Evolutionary conservation across 2,329 filamentous ascomycete species (phyloP).

Genomic region (Penicillium capsulatum): DNA sequence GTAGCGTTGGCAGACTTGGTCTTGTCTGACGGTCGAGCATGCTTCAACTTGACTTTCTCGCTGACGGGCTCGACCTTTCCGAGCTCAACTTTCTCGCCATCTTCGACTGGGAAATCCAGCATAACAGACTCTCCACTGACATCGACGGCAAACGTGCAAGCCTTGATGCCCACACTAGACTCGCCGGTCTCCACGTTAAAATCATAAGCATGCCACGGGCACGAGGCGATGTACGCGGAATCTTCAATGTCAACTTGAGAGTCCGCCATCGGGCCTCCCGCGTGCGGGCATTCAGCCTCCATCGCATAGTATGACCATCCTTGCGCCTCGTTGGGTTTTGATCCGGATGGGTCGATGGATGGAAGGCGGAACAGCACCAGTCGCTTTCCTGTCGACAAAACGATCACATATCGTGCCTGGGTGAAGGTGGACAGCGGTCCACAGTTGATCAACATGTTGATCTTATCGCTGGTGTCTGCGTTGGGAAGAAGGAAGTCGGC

Average conservation of each 20-base stretch:
- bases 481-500: not conserved
- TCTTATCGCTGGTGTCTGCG: not conserved
- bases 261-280: conserved; percentile 46
- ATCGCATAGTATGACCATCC: conserved; percentile 48
- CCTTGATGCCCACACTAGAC: conserved; percentile 47
- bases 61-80: conserved; percentile 42
- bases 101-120: conserved; percentile 31
- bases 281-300: conserved; percentile 48
- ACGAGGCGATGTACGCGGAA: conserved; percentile 46
- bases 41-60: conserved; percentile 46
- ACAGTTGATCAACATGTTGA: conserved; percentile 25
- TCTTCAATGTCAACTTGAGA: conserved; percentile 48
- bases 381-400: conserved; percentile 44
- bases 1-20: conserved; percentile 8
- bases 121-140: conserved; percentile 34
- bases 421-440: conserved; percentile 33
- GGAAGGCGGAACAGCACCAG: conserved; percentile 46
- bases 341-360: conserved; percentile 33
- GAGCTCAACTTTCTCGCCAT: conserved; percentile 25
- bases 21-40: conserved; percentile 20
- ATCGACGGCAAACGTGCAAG: conserved; percentile 45
- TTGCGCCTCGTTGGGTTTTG: conserved; percentile 33
- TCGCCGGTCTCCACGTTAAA: conserved; percentile 49
- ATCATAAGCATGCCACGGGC: conserved; percentile 50
- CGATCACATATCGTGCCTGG: conserved; percentile 43